Base-by-base conservation (phyloP, 768 basidiomycete genomes). In the Suillus occidentalis region DNA sequence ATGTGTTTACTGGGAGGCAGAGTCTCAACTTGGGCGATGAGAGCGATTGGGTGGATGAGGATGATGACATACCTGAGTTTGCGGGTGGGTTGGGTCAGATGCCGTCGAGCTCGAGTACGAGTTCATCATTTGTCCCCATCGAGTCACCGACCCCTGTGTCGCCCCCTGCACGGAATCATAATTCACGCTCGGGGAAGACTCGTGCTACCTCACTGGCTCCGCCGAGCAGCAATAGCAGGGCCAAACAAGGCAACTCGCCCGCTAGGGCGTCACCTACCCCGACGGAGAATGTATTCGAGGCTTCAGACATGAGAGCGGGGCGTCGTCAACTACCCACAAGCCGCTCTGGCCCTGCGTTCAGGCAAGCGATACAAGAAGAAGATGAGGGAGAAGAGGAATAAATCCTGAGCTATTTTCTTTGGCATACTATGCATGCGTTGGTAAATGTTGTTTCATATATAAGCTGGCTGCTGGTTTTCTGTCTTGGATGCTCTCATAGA, bases 1-100 rank as follows among this genome's bases (percentile, higher is more conserved):
- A 95, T 68, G 92, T 95, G 34, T 93, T 95, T 66, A 87, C 89
- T n/a, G 87, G 89, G 20, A 74, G 89, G 66, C 83, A 81, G 66
- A 84, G 89, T 47, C 67, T 85, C 50, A 85, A 70, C 69, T 73
- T 83, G 60, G 89, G 90, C 9, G 93, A 93, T 70, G 92, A 94
- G 69, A 89, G 88, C 55, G 92, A 94, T 67, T 94, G 92, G 92
- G 89, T 92, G 16, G 93, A 94, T 70, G 91, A 93, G 69, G 92
- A 95, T 49, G 92, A 94, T 8, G 91, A 93, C 69, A 76, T 77
- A 22, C 78, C 87, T 9, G 80, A 85, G 31, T 94, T 92, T 77
- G 89, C 86, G 16, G 92, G 91, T 56, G 92, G 92, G 6, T 75
- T 95, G 37, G 92, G 92, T 0, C 92, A 95, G 47, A 75, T 76